These are phyloP conservation scores for Limnomonas spitsbergensis DNA, from an alignment of 139 green algal species.

Conservation along the genomic window DNA sequence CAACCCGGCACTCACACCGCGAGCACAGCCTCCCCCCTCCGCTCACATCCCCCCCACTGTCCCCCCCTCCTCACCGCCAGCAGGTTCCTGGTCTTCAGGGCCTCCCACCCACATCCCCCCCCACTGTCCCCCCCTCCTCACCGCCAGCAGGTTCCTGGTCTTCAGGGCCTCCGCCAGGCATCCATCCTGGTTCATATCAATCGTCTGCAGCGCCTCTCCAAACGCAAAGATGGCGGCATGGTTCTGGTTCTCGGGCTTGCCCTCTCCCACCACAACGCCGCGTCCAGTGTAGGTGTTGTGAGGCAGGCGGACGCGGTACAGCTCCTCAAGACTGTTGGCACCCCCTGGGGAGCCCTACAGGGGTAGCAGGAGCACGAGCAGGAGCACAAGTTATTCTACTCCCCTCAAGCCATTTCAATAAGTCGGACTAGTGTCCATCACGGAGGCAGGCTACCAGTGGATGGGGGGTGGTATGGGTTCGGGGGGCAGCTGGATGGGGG, in stretches of 20 bases:
- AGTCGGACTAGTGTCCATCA: no score
- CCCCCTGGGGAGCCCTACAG: neutral
- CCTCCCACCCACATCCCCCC: no score
- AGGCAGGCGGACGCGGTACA: conserved; percentile 55
- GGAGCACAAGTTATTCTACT: no score
- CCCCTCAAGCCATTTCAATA: no score
- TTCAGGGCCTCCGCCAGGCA: conserved; percentile 82
- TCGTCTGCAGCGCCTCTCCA: conserved; percentile 69
- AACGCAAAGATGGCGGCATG: conserved; percentile 74
- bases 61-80: conserved; percentile 15
- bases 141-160: conserved; percentile 61
- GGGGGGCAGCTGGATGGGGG: neutral
- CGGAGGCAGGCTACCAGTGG: no score
- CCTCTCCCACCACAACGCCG: conserved; percentile 70
- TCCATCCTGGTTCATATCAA: conserved; percentile 82
- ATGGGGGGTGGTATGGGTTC: neutral
- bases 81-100: conserved; percentile 72
- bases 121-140: conserved; percentile 2
- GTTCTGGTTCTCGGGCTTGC: conserved; percentile 91
- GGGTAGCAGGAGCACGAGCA: neutral
- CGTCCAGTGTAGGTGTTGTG: conserved; percentile 30
- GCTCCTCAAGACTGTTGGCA: conserved; percentile 16
- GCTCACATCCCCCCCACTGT: no score
- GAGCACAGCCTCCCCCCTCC: no score
- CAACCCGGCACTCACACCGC: neutral